Evolutionary conservation across 352 stramenopile genomes (phyloP).

Genomic region (Phytophthora podocarpi): DNA sequence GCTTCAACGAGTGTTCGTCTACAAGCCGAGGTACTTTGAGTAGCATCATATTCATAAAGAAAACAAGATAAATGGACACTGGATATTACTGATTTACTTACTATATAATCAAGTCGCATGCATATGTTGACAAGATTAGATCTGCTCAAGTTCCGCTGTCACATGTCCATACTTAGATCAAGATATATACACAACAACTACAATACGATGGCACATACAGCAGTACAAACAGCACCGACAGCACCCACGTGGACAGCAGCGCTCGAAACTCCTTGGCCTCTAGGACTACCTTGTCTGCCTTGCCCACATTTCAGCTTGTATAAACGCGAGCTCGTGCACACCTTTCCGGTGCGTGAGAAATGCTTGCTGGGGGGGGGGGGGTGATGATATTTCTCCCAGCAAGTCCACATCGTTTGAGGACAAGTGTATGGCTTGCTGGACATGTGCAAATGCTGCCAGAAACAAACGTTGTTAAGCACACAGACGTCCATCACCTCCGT

Average conservation of each 20-base stretch:
- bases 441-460: conserved; percentile 15
- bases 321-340: background rate
- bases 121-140: background rate
- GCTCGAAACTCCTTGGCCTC: background rate
- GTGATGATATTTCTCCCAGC: conserved; percentile 26
- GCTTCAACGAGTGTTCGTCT: background rate
- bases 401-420: conserved; percentile 10
- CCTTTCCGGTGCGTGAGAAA: conserved; percentile 7
- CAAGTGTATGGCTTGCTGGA: conserved; percentile 8
- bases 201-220: background rate
- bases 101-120: background rate
- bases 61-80: conserved; percentile 3
- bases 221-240: background rate
- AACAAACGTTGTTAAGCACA: too few relatives aligned
- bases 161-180: background rate
- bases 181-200: background rate
- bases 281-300: background rate
- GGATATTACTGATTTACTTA: background rate
- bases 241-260: too few relatives aligned
- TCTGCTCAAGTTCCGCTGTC: background rate
- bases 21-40: background rate
- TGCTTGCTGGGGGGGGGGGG: conserved; percentile 8
- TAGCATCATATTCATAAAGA: conserved; percentile 1
- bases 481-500: too few relatives aligned
- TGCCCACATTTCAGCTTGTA: background rate